Evolutionary conservation across 371 early-diverging fungal species (phyloP).

Genomic region (Mucor circinelloides): DNA sequence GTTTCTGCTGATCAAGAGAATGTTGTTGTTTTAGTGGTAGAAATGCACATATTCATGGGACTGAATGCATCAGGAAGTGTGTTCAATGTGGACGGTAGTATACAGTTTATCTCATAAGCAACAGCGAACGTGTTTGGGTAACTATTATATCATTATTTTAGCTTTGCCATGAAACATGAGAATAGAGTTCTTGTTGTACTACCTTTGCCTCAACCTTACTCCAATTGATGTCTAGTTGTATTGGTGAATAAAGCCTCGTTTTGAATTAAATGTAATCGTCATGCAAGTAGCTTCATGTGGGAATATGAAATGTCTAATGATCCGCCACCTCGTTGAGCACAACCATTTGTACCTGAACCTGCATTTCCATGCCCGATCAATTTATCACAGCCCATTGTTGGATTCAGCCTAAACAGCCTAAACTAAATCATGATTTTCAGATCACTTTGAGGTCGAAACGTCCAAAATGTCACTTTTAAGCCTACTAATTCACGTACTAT

Average conservation of each 20-base stretch:
- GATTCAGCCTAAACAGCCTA: no score
- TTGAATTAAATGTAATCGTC: neutral
- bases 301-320: neutral
- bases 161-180: neutral
- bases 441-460: no score
- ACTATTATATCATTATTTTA: neutral
- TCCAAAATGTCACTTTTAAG: no score
- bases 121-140: no score
- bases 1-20: neutral
- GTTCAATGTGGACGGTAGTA: neutral
- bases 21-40: neutral
- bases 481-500: no score
- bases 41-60: neutral
- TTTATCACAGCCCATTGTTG: no score
- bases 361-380: no score
- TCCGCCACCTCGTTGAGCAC: neutral
- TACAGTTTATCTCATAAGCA: neutral
- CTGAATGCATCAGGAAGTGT: no score
- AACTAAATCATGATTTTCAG: no score
- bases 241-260: neutral
- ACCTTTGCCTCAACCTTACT: neutral
- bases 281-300: neutral
- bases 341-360: no score
- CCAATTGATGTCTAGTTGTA: neutral
- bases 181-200: neutral